Evolutionary conservation across 306 rosid genomes (phyloP).

Genomic region (Boehmeria nivea): DNA sequence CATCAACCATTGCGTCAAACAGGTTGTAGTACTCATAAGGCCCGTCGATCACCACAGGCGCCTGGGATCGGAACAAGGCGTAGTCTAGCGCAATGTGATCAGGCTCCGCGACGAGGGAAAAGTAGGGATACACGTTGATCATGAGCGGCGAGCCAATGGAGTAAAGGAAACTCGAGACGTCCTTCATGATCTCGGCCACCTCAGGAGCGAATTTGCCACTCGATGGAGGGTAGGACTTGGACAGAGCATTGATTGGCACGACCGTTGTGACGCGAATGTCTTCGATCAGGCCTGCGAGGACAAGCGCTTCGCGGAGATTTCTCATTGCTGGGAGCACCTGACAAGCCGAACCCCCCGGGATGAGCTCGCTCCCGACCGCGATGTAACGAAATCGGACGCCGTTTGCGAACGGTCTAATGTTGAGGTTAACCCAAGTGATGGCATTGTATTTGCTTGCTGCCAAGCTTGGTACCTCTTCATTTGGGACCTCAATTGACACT

Average conservation of each 20-base stretch:
- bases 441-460: neutral
- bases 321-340: neutral
- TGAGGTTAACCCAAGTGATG: neutral
- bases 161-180: neutral
- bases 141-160: neutral
- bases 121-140: neutral
- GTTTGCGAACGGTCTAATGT: neutral
- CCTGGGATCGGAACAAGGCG: neutral
- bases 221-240: neutral
- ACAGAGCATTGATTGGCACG: neutral
- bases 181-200: neutral
- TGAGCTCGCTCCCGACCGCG: neutral
- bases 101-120: neutral
- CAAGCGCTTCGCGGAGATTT: neutral
- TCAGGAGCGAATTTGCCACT: neutral
- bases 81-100: neutral
- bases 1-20: neutral
- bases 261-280: neutral
- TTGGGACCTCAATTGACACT: neutral
- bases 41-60: neutral
- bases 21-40: neutral
- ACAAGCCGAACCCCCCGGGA: neutral
- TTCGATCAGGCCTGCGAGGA: neutral
- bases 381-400: neutral
- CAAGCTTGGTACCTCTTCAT: neutral